Evolutionary conservation across 2,329 filamentous ascomycete species (phyloP).

Genomic region (Hypocrella siamensis): DNA sequence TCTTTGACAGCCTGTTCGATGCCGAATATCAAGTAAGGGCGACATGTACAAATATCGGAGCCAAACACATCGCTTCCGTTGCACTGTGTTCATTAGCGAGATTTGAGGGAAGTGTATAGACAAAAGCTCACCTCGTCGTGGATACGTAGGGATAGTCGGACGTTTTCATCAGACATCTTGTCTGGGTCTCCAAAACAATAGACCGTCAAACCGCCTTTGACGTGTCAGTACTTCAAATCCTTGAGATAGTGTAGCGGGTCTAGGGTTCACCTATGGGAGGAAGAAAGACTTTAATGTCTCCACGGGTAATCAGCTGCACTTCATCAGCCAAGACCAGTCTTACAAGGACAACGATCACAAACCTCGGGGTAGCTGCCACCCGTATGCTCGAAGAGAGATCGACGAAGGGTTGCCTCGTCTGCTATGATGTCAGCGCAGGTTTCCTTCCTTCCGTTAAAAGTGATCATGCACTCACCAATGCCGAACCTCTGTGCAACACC

Average conservation of each 20-base stretch:
- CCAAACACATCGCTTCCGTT: constrained; percentile 97
- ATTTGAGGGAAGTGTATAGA: neutral
- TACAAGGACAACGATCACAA: constrained; percentile 4
- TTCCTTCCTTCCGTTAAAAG: neutral
- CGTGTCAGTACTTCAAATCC: constrained; percentile 2
- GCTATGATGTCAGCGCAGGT: constrained; percentile 10
- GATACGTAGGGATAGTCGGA: constrained; percentile 67
- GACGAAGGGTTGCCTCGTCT: constrained; percentile 75
- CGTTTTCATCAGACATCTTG: constrained; percentile 79
- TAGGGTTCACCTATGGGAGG: constrained; percentile 60
- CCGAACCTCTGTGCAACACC: constrained; percentile 86
- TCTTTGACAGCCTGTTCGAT: constrained; percentile 97
- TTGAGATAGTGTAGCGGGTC: neutral
- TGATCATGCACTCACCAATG: constrained; percentile 41
- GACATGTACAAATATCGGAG: constrained; percentile 93
- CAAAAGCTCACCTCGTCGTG: constrained; percentile 40
- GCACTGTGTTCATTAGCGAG: constrained; percentile 33
- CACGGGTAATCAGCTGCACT: constrained; percentile 63
- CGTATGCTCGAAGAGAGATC: constrained; percentile 86
- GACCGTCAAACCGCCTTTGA: constrained; percentile 65
- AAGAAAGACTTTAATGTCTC: constrained; percentile 88
- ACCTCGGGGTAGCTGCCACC: constrained; percentile 89
- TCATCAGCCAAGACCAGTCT: neutral
- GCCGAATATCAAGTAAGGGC: constrained; percentile 89
- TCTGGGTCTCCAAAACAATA: constrained; percentile 94